Percentiles rank a stretch among this genome's conserved stretches.
These are phyloP conservation scores for Rhodamnia rubescens DNA, from an alignment of 345 rosid genomes.

Conservation along the genomic window DNA sequence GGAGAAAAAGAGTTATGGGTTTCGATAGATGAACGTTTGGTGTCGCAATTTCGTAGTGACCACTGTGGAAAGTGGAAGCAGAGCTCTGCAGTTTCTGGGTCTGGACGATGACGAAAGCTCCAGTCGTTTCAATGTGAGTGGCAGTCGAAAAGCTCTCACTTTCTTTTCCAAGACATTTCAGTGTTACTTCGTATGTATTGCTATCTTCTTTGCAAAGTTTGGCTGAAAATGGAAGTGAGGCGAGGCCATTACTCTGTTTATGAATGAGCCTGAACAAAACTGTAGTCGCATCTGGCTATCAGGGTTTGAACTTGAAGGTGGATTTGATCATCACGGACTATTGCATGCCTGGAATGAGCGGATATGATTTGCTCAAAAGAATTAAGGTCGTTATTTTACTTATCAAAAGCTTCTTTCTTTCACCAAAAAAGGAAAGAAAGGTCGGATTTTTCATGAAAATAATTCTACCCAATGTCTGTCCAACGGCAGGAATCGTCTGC, in stretches of 20 bases:
- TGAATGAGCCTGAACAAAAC: not conserved
- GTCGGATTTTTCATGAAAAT: not conserved
- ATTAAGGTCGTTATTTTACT: constrained; percentile 45
- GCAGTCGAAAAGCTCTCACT: not conserved
- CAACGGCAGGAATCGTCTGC: constrained; percentile 59
- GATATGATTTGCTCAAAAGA: constrained; percentile 87
- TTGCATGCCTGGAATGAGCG: constrained; percentile 99
- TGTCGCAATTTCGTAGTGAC: constrained; percentile 34
- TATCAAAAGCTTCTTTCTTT: not conserved
- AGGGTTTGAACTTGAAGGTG: constrained; percentile 50
- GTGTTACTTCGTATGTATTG: not conserved
- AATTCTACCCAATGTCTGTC: not conserved
- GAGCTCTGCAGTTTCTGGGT: constrained; percentile 85
- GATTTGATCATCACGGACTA: constrained; percentile 93
- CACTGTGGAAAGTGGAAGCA: constrained; percentile 78
- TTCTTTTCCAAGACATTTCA: not conserved
- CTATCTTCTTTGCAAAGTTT: not conserved
- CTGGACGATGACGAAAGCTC: constrained; percentile 43
- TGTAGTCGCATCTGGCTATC: not conserved
- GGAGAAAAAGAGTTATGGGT: not conserved
- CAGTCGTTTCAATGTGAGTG: constrained; percentile 3
- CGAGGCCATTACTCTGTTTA: not conserved
- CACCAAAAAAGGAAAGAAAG: not conserved
- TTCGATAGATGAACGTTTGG: not conserved
- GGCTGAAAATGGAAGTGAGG: not conserved